Conservation (phyloP, 2,329 filamentous ascomycete genomes). For the Chrysoporthe deuterocubensis region DNA sequence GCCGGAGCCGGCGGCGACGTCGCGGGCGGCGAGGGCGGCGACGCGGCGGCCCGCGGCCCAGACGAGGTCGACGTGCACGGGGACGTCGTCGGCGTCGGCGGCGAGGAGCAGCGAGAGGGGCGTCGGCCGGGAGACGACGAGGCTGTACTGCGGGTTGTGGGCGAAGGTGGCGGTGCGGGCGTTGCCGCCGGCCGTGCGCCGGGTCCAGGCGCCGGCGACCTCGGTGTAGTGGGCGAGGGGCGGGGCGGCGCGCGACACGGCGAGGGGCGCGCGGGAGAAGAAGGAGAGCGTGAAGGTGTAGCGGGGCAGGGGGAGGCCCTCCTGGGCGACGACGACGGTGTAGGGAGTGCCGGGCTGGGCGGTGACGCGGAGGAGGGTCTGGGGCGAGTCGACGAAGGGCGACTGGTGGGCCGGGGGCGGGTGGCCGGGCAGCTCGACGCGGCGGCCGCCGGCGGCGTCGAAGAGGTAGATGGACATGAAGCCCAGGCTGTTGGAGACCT, state of each 20-base stretch:
- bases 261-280: slow-evolving; percentile 70
- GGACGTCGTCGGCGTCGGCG: slow-evolving; percentile 66
- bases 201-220: slow-evolving; percentile 72
- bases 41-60: slow-evolving; percentile 77
- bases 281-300: slow-evolving; percentile 89
- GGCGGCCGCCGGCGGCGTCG: slow-evolving; percentile 61
- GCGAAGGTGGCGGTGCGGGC: slow-evolving; percentile 75
- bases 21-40: slow-evolving; percentile 69
- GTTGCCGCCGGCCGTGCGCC: slow-evolving; percentile 82
- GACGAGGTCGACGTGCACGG: slow-evolving; percentile 83
- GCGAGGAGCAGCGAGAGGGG: slow-evolving; percentile 76
- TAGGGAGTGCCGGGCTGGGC: slow-evolving; percentile 48
- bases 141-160: slow-evolving; percentile 84
- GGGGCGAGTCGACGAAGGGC: slow-evolving; percentile 92
- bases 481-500: slow-evolving; percentile 62
- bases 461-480: slow-evolving; percentile 91
- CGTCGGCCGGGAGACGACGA: slow-evolving; percentile 61
- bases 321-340: slow-evolving; percentile 73
- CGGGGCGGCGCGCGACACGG: slow-evolving; percentile 64
- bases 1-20: slow-evolving; percentile 82
- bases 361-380: slow-evolving; percentile 81
- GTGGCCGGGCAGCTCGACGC: slow-evolving; percentile 75
- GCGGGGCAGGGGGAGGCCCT: slow-evolving; percentile 67
- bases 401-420: slow-evolving; percentile 65
- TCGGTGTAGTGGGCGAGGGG: slow-evolving; percentile 63